Base-by-base conservation (phyloP, 257 asterid genomes). In the Solanum virginianum region DNA sequence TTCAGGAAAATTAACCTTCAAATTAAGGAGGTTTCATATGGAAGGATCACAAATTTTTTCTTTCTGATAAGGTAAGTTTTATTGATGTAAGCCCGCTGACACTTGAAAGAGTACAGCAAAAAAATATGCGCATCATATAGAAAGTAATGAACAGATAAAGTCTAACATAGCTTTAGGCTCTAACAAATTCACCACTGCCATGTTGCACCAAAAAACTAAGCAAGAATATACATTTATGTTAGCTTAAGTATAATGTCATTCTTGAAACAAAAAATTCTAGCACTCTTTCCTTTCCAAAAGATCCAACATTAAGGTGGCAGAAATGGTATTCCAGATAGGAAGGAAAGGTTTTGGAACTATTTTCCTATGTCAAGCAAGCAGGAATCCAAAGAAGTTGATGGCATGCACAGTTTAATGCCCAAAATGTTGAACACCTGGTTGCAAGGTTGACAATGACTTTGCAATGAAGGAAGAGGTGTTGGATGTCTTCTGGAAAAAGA, bases 311-410 rank as follows among this genome's bases (percentile, higher is more conserved):
- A 39, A 39, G 17, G 29, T 39, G 53, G 26, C 51, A 11, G 53
- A 41, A 70, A 70, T 10, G 54, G 79, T 70, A 26, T 39, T 70
- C 54, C 55, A 71, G 32, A 43, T 11, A 71, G 80, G 55, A 71
- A 71, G 10, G 55, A 18, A 71, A 39, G 55, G 29, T 43, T 14
- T 71, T 5, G 55, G 55, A 39, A 71, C 10, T 41, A 24, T 18
- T 71, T 71, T 11, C 80, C 55, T 71, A 71, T 0, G 80, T 20
- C 80, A 71, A 71, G 55, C 80, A 43, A 71, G 55, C 56, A 71
- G 54, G 80, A 41, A 91, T 4, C 93, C 92, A 5, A 92, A 90
- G 83, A 92, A 75, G n/a, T 56, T 71, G 39, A 32, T 39, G 53
- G 80, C 32, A 71, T 71, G 32, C 55, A 18, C 5, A 41, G n/a